A percentile compares a stretch with the other conserved stretches of the same genome.
Conservation (phyloP, 2,329 filamentous ascomycete species). For the Aureobasidium sp. region DNA sequence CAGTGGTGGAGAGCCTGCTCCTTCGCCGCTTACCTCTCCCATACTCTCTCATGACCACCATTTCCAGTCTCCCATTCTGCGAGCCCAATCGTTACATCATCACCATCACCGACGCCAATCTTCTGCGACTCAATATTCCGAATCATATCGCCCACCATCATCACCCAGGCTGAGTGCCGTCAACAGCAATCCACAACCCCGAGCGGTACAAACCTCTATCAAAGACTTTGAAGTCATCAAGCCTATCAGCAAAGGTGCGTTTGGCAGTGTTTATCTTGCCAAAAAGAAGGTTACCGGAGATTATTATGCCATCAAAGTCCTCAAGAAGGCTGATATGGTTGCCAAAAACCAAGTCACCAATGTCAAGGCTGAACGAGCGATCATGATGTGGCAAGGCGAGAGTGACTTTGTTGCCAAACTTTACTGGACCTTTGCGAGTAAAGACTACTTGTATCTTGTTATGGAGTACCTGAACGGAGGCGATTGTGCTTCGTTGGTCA, state of each 20-base stretch:
- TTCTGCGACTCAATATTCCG: conserved; percentile 78
- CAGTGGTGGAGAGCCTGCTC: conserved; percentile 54
- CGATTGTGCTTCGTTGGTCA: conserved; percentile 93
- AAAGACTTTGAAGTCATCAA: conserved; percentile 99
- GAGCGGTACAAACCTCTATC: conserved; percentile 87
- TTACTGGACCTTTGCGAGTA: conserved; percentile 99
- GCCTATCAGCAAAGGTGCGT: conserved; percentile 96
- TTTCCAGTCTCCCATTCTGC: conserved; percentile 63
- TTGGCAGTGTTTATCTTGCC: conserved; percentile 93
- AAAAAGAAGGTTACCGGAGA: conserved; percentile 99
- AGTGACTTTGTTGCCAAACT: conserved; percentile 98
- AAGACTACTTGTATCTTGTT: conserved; percentile 95
- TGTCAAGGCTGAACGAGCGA: conserved; percentile 94
- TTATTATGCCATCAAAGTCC: conserved; percentile 96
- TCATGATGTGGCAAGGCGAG: conserved; percentile 99
- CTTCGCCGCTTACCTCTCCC: conserved; percentile 83
- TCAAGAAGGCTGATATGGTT: conserved; percentile 99
- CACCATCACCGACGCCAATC: conserved; percentile 73
- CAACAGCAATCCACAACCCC: conserved; percentile 70
- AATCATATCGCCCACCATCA: conserved; percentile 53
- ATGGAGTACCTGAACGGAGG: conserved; percentile 99
- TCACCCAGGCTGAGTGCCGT: conserved; percentile 76
- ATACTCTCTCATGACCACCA: conserved; percentile 69
- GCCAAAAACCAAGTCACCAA: conserved; percentile 99
- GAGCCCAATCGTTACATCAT: conserved; percentile 35